phyloP scores from a whole-genome alignment of 768 basidiomycete species.

The Auriculariales sp. region DNA sequence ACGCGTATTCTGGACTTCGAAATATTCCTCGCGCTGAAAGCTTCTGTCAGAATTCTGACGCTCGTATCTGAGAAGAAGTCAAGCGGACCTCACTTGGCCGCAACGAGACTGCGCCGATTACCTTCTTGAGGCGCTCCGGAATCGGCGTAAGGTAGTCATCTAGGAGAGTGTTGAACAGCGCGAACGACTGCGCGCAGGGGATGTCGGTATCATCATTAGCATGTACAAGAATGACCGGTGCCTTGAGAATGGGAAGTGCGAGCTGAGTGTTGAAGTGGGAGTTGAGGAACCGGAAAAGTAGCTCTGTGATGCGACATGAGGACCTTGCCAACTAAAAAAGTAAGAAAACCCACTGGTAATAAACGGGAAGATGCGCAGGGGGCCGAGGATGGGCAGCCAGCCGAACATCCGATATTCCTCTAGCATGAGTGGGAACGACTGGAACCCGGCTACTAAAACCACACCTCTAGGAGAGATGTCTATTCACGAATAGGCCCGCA shows the following conservation, averaged over 20 bases:
- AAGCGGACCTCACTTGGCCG: too few species aligned
- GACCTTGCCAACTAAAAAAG: constrained; percentile 1
- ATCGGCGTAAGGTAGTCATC: constrained; percentile 44
- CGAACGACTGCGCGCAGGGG: constrained; percentile 48
- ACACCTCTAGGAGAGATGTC: constrained; percentile 24
- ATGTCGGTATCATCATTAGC: constrained; percentile 65
- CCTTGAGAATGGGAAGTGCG: constrained; percentile 45
- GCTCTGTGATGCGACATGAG: constrained; percentile 20
- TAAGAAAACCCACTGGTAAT: constrained; percentile 39
- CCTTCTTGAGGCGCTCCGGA: constrained; percentile 10
- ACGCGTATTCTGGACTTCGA: too few species aligned
- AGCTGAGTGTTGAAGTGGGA: constrained; percentile 52
- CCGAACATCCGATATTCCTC: constrained; percentile 56
- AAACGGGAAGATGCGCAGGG: constrained; percentile 47
- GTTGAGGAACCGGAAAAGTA: constrained; percentile 36
- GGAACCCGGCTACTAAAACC: constrained; percentile 43
- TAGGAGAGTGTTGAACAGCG: constrained; percentile 53
- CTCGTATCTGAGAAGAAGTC: too few species aligned
- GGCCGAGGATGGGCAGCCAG: constrained; percentile 54
- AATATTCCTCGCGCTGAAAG: too few species aligned
- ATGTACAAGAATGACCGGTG: constrained; percentile 59
- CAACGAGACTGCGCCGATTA: background rate
- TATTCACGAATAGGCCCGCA: background rate
- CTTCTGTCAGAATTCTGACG: too few species aligned
- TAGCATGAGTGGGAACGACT: constrained; percentile 41